Base-by-base conservation (phyloP, 495 filamentous ascomycete species). In the Aspergillus coremiiformis region DNA sequence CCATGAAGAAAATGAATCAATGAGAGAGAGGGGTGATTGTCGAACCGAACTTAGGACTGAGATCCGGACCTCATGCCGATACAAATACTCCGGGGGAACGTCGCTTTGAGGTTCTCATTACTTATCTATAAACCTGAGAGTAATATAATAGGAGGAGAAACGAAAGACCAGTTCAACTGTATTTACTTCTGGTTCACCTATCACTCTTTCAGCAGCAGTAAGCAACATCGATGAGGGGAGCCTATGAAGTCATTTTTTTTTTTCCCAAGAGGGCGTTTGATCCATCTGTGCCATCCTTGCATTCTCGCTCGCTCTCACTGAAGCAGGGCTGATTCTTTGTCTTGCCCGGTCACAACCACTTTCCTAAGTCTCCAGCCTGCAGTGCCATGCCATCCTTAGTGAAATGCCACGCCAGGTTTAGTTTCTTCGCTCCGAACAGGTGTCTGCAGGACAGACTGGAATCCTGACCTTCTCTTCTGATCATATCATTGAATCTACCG, bases 381-480 rank as follows among this genome's bases (percentile, higher is more conserved):
- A n/a, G n/a, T n/a, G n/a, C n/a, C n/a, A n/a, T n/a, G n/a, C n/a
- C n/a, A n/a, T n/a, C n/a, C n/a, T n/a, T n/a, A n/a, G 24, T 27
- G 24, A 27, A 27, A 27, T 27, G 24, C 24, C 24, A 27, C 24
- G 24, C 24, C 1, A 4, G 14, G 32, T 35, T 35, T 35, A 35
- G 32, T 35, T 4, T 35, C 32, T 35, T 14, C 10, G 12, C 24
- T 4, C 32, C 32, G 9, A 35, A 14, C 32, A 14, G 14, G 32
- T n/a, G 32, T 35, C 32, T 35, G 32, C 32, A 35, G 32, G 32
- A 35, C 32, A 35, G 19, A 21, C 15, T 20, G 7, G 37, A 41
- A 41, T 14, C 37, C 37, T 41, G 37, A 41, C 37, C 37, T 41
- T 41, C 37, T 41, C 37, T 41, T 41, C 37, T 41, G 37, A 41